Percentiles rank a stretch among this genome's conserved stretches.
Conservation (phyloP, 192 early-diverging fungal genomes). For the Coemansia sp. region DNA sequence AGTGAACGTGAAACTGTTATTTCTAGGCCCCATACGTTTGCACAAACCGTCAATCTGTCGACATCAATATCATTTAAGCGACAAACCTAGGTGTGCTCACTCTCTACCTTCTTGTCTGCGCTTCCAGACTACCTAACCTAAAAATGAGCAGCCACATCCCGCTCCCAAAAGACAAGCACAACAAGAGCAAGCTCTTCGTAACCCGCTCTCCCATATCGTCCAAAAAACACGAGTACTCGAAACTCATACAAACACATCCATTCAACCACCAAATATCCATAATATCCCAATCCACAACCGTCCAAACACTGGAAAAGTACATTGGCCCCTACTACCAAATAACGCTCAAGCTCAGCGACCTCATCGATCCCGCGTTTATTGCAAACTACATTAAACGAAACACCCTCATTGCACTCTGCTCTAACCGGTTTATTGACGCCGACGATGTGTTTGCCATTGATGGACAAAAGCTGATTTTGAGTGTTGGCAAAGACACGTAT, state of each 20-base stretch:
- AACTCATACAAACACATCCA: slow-evolving; percentile 37
- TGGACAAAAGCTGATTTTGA: slow-evolving; percentile 33
- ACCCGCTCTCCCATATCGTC: slow-evolving; percentile 36
- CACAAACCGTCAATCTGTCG: no score
- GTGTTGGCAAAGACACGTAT: slow-evolving; percentile 50
- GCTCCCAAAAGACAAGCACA: slow-evolving; percentile 45
- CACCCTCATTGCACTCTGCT: slow-evolving; percentile 27
- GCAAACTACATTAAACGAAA: slow-evolving; percentile 22
- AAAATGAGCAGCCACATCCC: slow-evolving; percentile 51
- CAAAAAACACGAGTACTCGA: slow-evolving; percentile 29
- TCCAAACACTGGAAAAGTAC: not conserved
- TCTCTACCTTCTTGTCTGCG: not conserved
- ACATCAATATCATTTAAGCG: not conserved
- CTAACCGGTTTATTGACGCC: slow-evolving; percentile 21
- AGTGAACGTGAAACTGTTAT: no score
- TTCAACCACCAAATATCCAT: slow-evolving; percentile 46
- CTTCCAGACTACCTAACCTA: not conserved
- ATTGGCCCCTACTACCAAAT: slow-evolving; percentile 25
- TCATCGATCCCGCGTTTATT: slow-evolving; percentile 44
- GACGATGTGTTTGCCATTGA: slow-evolving; percentile 53
- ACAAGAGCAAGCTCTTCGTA: slow-evolving; percentile 51
- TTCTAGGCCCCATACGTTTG: no score
- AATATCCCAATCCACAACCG: not conserved
- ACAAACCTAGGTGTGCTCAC: not conserved
- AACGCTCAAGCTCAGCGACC: slow-evolving; percentile 27